Evolutionary conservation across 2,329 filamentous ascomycete species (phyloP), one percentile per base, ranked within the genome.

Genomic region (Diaporthe sp.): DNA sequence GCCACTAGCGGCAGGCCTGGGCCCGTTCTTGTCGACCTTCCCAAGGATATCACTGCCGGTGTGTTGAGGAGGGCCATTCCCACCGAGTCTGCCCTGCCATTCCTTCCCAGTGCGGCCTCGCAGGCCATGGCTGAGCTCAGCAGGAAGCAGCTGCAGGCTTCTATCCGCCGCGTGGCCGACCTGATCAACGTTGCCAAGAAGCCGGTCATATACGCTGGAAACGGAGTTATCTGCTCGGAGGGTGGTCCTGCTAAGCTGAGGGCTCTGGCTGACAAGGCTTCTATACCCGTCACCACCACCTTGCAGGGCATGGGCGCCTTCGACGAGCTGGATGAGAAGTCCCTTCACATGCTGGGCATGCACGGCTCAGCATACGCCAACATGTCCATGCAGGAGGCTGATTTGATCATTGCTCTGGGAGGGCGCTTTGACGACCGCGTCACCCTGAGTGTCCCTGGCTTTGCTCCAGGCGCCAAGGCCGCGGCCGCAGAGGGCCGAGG

Each of bases 301-400:
- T 92, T 99, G 9, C 96, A 98, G 82, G 97, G 96, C 80, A 91
- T 99, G 12, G 97, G 97, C 80, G 95, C 92, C 31, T 98, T 94
- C 79, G 96, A 98, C 81, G 97, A 98, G 87, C 90, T 97, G 17
- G 95, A 98, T 82, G 92, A 95, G 79, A 98, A 98, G 90, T 94
- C 96, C 60, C 90, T 98, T 71, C 96, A 98, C 87, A 99, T 99
- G 97, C 92, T 98, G 42, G 97, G 97, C 78, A 98, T 98, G 97
- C 96, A 98, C 88, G 97, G 97, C 76, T 94, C 96, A 12, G 96
- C 95, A 10, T 99, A 98, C 82, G 97, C 97, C 83, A 99, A 99
- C 88, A 95, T 98, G 94, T 92, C 97, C 22, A 98, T 99, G 88
- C 96, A 99, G 86, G 94, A 98, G 84, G 94, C 97, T 19, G 97